Base-by-base conservation (phyloP, 768 basidiomycete genomes). In the Lentinus tigrinus region DNA sequence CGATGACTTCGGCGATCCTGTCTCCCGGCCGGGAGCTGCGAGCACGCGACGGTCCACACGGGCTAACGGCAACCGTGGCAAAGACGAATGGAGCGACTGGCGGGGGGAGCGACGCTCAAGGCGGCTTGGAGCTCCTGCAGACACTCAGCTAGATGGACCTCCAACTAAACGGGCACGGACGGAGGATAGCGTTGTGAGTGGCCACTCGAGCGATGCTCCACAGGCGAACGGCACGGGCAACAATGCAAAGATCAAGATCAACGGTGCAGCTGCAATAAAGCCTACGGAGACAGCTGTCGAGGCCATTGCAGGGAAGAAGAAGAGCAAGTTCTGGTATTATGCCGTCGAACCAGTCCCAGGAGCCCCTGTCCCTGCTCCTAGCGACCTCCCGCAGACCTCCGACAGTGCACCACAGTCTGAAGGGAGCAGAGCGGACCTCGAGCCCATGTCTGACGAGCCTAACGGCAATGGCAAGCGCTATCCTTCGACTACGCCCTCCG, bases 321-420 rank as follows among this genome's bases (percentile, higher is more conserved):
- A 81, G 71, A 93, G 91, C 67, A 92, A 89, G 67, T 93, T 86
- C 70, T 92, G 91, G 91, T 87, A 88, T 43, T 94, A 94, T 62
- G 91, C 91, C 19, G 89, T 93, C 24, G 91, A 93, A 64, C 88
- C 90, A 1, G 65, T 81, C 43, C 71, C 80, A 8, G 75, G 73
- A 24, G 62, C 73, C n/a, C 14, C 49, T 23, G 19, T 24, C 9
- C 67, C 66, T 62, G 54, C 63, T 65, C 48, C 48, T 42, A 34
- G 54, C 62, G 17, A 44, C 47, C 24, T 53, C 21, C 60, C 47
- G 63, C 63, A 60, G 57, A n/a, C 56, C 46, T 60, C 58, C n/a
- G 36, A 54, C 34, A 34, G 40, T 38, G 43, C 46, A 23, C 48
- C 34, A 34, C 55, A 47, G 34, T 47, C 31, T 16, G 31, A 28